These are phyloP conservation scores for Sphagnum contortum DNA, from an alignment of 225 moss, liverwort and hornwort species.

Conservation along the genomic window DNA sequence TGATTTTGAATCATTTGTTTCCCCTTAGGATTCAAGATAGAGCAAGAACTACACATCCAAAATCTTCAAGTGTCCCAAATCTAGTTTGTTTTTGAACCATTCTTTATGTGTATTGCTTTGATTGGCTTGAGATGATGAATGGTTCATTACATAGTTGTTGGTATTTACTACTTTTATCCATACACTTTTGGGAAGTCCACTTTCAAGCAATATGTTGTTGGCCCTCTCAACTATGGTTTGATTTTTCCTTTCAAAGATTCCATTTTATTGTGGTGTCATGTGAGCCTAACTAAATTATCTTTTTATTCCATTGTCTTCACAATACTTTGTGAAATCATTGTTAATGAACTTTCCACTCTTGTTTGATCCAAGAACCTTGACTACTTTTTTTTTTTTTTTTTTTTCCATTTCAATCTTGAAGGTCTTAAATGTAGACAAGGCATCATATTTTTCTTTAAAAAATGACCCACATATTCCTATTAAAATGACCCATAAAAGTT, in stretches of 20 bases:
- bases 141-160: neutral
- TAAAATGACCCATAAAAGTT: neutral
- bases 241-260: neutral
- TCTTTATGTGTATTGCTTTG: neutral
- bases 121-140: neutral
- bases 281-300: neutral
- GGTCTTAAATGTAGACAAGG: neutral
- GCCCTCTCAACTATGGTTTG: neutral
- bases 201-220: neutral
- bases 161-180: neutral
- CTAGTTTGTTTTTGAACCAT: neutral
- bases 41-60: neutral
- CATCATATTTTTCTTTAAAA: neutral
- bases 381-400: neutral
- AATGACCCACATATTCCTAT: no score
- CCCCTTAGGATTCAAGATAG: no score
- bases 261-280: neutral
- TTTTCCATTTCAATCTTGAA: neutral
- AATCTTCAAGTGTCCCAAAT: neutral
- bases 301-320: neutral
- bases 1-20: no score
- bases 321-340: neutral
- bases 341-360: neutral
- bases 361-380: neutral
- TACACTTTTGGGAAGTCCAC: neutral